phyloP scores from a whole-genome alignment of 495 filamentous ascomycete genomes.

The Amniculicola lignicola region DNA sequence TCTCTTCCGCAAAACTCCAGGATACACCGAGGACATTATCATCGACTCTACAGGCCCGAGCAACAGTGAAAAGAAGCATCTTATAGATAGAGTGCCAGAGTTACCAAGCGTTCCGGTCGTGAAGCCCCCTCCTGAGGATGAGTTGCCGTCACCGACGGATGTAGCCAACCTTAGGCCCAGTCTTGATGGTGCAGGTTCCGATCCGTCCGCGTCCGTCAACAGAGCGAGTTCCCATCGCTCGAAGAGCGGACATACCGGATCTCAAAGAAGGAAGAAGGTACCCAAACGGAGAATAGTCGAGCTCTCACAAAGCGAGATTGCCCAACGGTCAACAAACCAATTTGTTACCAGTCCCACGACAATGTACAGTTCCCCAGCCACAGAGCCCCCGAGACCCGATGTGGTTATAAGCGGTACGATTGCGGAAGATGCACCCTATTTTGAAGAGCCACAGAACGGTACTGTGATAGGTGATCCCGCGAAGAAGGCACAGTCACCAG shows the following conservation, averaged over 20 bases:
- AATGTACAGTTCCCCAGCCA: too few relatives aligned
- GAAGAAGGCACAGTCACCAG: slow-evolving; percentile 8
- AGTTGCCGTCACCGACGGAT: slow-evolving; percentile 13
- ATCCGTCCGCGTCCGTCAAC: slow-evolving; percentile 12
- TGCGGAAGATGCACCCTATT: not conserved
- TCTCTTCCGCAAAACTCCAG: slow-evolving; percentile 87
- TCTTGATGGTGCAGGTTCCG: not conserved
- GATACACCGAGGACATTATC: slow-evolving; percentile 83
- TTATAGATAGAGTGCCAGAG: slow-evolving; percentile 78
- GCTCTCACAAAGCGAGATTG: slow-evolving; percentile 59
- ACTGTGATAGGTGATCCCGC: slow-evolving; percentile 14
- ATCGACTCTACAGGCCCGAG: slow-evolving; percentile 80
- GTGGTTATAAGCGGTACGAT: too few relatives aligned
- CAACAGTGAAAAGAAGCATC: slow-evolving; percentile 75
- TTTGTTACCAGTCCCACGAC: too few relatives aligned
- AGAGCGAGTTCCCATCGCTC: slow-evolving; percentile 21
- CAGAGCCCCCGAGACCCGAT: too few relatives aligned
- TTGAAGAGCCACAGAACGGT: slow-evolving; percentile 18
- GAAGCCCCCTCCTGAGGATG: slow-evolving; percentile 57
- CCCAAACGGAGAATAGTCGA: slow-evolving; percentile 78
- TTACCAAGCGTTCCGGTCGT: slow-evolving; percentile 72
- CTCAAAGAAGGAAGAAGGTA: slow-evolving; percentile 44
- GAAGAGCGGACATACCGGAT: slow-evolving; percentile 34
- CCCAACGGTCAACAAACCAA: not conserved
- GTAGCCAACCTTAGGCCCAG: slow-evolving; percentile 1